phyloP scores from a whole-genome alignment of 371 early-diverging fungal genomes.

The Mucor piriformis region DNA sequence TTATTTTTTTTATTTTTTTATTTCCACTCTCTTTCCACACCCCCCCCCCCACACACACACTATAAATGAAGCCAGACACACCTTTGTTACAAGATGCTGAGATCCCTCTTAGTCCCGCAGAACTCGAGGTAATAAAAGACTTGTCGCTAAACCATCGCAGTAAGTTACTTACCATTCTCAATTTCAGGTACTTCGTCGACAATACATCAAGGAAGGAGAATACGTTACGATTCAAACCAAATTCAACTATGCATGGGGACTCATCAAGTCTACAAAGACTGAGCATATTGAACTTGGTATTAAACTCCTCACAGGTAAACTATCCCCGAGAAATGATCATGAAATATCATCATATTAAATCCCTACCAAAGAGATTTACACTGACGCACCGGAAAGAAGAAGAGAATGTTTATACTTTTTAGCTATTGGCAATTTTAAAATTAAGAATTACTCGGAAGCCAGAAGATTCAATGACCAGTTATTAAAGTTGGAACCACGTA shows the following conservation, averaged over 20 bases:
- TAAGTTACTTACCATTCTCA: too few species aligned
- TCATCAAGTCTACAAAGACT: constrained; percentile 69
- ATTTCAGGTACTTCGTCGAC: constrained; percentile 70
- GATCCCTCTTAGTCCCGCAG: constrained; percentile 40
- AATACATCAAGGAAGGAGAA: constrained; percentile 72
- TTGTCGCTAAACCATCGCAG: too few species aligned
- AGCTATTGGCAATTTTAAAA: constrained; percentile 88
- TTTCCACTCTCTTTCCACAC: background rate
- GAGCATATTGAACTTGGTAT: constrained; percentile 79
- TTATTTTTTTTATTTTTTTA: background rate
- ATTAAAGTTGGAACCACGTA: constrained; percentile 81
- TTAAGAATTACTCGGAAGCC: constrained; percentile 84
- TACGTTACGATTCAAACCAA: constrained; percentile 83
- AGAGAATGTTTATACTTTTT: constrained; percentile 95
- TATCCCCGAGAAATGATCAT: too few species aligned
- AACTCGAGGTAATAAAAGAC: constrained; percentile 38
- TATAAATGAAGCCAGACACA: constrained; percentile 29
- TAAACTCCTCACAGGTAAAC: constrained; percentile 79
- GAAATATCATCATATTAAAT: too few species aligned
- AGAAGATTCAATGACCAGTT: constrained; percentile 78
- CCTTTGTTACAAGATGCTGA: constrained; percentile 50
- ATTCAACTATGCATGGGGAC: constrained; percentile 96
- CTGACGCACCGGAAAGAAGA: constrained; percentile 80
- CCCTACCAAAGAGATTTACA: constrained; percentile 93
- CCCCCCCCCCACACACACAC: background rate